These are phyloP conservation scores for Gossypium laxum DNA, from an alignment of 441 rosid species.

Conservation along the genomic window DNA sequence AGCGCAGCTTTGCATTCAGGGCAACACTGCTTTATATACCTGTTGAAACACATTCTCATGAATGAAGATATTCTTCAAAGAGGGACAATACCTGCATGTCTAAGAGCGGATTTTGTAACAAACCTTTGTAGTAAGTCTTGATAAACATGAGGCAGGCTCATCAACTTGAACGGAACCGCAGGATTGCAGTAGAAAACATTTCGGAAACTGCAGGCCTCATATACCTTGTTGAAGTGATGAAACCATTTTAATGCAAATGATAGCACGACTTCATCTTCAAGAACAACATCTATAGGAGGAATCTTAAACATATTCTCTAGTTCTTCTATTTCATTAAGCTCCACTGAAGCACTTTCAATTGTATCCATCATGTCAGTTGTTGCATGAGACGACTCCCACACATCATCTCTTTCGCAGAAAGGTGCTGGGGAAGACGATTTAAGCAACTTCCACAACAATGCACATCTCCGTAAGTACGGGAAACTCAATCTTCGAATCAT, in stretches of 20 bases:
- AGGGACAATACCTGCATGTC: neutral
- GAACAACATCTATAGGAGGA: slow-evolving; percentile 51
- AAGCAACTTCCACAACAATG: slow-evolving; percentile 76
- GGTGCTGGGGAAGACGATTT: slow-evolving; percentile 51
- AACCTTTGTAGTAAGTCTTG: slow-evolving; percentile 88
- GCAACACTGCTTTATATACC: slow-evolving; percentile 76
- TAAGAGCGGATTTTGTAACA: slow-evolving; percentile 19
- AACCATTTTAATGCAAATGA: slow-evolving; percentile 57
- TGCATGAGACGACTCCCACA: slow-evolving; percentile 29
- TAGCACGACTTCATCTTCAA: slow-evolving; percentile 47
- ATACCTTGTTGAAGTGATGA: slow-evolving; percentile 48
- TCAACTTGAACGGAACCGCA: slow-evolving; percentile 76
- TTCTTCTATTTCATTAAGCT: slow-evolving; percentile 52
- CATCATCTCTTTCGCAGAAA: slow-evolving; percentile 33
- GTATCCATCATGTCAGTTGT: slow-evolving; percentile 28
- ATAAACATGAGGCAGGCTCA: slow-evolving; percentile 74
- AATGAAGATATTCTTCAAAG: slow-evolving; percentile 9
- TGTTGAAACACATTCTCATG: slow-evolving; percentile 26
- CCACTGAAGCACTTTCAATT: slow-evolving; percentile 28
- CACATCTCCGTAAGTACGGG: slow-evolving; percentile 90
- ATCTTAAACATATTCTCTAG: slow-evolving; percentile 72
- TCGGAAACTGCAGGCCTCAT: slow-evolving; percentile 27
- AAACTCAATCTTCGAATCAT: slow-evolving; percentile 56
- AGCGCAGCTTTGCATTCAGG: slow-evolving; percentile 44
- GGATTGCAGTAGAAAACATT: slow-evolving; percentile 43